A percentile compares a stretch with the other conserved stretches of the same genome.
Evolutionary conservation across 495 filamentous ascomycete genomes (phyloP).

Genomic region (Aspergillus leporis): DNA sequence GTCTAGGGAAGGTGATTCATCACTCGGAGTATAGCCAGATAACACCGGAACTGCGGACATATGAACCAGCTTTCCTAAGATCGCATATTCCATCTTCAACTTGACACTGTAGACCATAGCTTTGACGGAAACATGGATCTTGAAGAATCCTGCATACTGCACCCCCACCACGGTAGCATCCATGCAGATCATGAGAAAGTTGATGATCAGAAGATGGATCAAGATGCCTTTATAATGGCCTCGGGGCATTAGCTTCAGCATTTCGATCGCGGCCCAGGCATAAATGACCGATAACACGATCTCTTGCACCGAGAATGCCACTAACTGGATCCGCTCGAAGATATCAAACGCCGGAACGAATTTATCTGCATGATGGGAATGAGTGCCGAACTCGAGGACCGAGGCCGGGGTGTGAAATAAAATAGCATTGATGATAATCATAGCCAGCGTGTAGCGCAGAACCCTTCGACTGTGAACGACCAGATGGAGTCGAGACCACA

Average conservation of each 20-base stretch:
- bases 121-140: neutral
- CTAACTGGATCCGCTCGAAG: constrained; percentile 1
- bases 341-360: neutral
- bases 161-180: neutral
- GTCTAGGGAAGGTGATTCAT: neutral
- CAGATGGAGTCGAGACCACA: constrained; percentile 3
- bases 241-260: neutral
- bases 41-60: neutral
- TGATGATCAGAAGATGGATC: neutral
- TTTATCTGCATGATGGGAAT: neutral
- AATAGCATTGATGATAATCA: neutral
- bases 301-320: neutral
- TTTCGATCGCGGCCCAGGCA: neutral
- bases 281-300: neutral
- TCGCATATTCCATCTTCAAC: constrained; percentile 1
- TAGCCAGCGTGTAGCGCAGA: neutral
- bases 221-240: neutral
- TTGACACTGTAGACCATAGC: neutral
- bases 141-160: neutral
- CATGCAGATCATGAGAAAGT: neutral
- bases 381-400: neutral
- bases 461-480: neutral
- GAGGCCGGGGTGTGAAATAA: neutral
- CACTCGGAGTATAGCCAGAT: neutral
- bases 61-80: neutral